Base-by-base conservation (phyloP, 2,329 filamentous ascomycete genomes). In the Talaromyces sp. region DNA sequence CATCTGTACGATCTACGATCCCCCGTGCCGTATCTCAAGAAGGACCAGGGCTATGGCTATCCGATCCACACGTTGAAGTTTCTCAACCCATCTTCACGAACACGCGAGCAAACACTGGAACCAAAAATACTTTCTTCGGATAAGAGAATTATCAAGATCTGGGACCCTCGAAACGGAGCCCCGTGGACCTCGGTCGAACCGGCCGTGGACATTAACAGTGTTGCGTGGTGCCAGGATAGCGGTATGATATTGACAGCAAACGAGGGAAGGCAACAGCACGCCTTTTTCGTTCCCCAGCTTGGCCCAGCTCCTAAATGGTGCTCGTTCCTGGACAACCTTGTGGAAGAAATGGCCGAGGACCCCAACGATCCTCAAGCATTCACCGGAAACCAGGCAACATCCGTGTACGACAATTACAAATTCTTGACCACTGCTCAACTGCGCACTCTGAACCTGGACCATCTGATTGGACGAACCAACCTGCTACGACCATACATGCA, bases 331-430 rank as follows among this genome's bases (percentile, higher is more conserved):
- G 96, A 99, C 78, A 97, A 96, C 70, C 87, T 99, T 70, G 95
- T 98, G 9, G 95, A 99, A 79, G 96, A 99, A 77, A 97, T 99
- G 92, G 94, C 94, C 8, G 94, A 98, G 73, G 85, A 88, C 68
- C 81, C 82, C 8, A 85, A 86, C 68, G 87, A 89, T 69, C 87
- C 87, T 5, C 83, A 85, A 58, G 77, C 79, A 10, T 82, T 79
- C 68, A 75, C 69, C 60, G 70, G 72, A 30, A 70, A 74, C 33
- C 75, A 79, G 59, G 72, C 83, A 76, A 79, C 87, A 78, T 89
- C 95, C 68, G 91, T 95, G 9, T 99, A 99, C 81, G 95, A 99
- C 78, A 98, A 99, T 78, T 98, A 94, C 86, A 99, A 98, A 78
- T 99, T 99, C 85, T 82, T 99, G 72, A 96, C 94, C 1, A 76